A percentile compares a stretch with the other conserved stretches of the same genome.
Evolutionary conservation across 2,329 filamentous ascomycete genomes (phyloP).

Genomic region (Alternaria burnsii): DNA sequence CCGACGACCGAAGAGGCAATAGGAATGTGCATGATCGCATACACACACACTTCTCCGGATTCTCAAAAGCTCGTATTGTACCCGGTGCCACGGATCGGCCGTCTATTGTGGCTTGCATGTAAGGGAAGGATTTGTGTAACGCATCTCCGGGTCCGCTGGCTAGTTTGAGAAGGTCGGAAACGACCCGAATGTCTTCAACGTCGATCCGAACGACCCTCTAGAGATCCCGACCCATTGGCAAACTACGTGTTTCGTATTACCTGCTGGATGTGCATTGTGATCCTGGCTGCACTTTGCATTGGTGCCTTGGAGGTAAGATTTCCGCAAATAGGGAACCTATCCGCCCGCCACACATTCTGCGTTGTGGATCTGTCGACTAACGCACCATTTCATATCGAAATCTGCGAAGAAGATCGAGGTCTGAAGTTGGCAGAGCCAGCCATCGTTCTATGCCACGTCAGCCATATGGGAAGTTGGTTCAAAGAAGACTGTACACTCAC

Average conservation of each 20-base stretch:
- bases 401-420: neutral
- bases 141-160: neutral
- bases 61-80: slow-evolving; percentile 1
- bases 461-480: neutral
- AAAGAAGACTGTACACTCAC: neutral
- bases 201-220: neutral
- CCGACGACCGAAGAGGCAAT: neutral
- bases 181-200: neutral
- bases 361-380: neutral
- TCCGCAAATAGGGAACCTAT: neutral
- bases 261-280: neutral
- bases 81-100: slow-evolving; percentile 4
- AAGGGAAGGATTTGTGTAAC: neutral
- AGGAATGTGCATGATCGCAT: neutral
- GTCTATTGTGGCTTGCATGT: slow-evolving; percentile 2
- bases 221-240: neutral
- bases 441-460: neutral
- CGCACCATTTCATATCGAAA: neutral
- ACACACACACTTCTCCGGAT: neutral
- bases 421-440: neutral
- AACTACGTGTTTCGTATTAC: neutral
- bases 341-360: neutral
- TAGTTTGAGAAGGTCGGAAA: neutral
- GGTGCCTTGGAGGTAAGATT: neutral
- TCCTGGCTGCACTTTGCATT: neutral